Conservation (phyloP, 345 rosid genomes). For the Syzygium aqueum region DNA sequence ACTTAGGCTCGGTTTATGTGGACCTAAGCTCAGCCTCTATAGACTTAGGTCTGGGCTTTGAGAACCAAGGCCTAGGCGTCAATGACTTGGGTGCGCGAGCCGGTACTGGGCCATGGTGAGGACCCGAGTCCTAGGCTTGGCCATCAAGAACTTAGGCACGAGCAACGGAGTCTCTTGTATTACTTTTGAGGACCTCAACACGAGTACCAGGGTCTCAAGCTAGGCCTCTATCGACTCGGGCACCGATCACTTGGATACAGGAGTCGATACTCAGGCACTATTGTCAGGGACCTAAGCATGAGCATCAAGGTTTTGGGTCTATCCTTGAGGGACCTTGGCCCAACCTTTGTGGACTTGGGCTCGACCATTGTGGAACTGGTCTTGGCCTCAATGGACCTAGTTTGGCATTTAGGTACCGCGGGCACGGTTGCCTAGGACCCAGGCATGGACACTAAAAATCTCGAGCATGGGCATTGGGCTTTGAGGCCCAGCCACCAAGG, state of each 20-base stretch:
- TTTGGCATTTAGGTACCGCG: no score
- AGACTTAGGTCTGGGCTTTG: no score
- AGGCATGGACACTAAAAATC: no score
- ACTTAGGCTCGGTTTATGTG: background rate
- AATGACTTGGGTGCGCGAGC: background rate
- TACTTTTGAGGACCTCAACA: no score
- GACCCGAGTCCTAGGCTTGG: no score
- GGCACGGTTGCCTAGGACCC: no score
- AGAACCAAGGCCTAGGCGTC: background rate
- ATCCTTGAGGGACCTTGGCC: background rate
- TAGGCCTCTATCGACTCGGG: background rate
- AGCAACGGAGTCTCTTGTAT: accelerated
- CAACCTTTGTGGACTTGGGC: background rate
- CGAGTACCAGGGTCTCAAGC: background rate
- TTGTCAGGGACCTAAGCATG: background rate
- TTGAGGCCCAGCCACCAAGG: no score
- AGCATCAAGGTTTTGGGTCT: background rate
- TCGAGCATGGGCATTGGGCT: no score
- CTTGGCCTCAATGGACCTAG: no score
- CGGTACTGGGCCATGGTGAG: background rate
- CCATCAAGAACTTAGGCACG: background rate
- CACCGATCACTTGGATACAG: background rate
- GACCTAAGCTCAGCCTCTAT: background rate
- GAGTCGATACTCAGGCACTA: accelerated
- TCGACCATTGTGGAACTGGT: no score